Conservation (phyloP, 805 yeast species). For the Limtongia smithiae region DNA sequence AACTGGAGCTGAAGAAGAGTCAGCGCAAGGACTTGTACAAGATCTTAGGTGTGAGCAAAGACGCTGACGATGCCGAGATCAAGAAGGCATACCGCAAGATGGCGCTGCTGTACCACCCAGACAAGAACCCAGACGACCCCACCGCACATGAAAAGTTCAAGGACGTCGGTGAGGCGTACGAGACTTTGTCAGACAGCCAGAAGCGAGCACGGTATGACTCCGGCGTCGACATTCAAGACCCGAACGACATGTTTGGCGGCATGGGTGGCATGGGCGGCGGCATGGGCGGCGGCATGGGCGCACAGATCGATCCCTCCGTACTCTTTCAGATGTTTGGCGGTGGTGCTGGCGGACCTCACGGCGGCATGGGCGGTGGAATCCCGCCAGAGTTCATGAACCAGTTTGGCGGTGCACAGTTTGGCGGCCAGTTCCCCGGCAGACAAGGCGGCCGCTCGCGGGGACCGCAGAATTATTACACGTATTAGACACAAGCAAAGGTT, state of each 20-base stretch:
- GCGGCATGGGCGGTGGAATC: constrained; percentile 28
- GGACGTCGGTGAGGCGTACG: constrained; percentile 85
- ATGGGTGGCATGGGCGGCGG: constrained; percentile 45
- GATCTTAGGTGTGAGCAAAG: constrained; percentile 49
- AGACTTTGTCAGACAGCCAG: constrained; percentile 76
- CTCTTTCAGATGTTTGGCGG: constrained; percentile 43
- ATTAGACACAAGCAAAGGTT: constrained; percentile 1
- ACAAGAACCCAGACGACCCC: constrained; percentile 74
- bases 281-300: constrained; percentile 39
- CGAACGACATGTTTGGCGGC: constrained; percentile 57
- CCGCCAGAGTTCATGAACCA: constrained; percentile 20
- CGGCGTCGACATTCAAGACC: constrained; percentile 64
- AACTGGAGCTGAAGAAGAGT: constrained; percentile 41
- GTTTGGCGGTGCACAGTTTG: constrained; percentile 28
- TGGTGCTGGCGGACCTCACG: constrained; percentile 32
- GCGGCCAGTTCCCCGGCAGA: constrained; percentile 19
- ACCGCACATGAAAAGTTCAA: constrained; percentile 93
- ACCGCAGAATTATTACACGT: constrained; percentile 18
- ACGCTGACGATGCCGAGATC: constrained; percentile 55
- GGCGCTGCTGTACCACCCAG: constrained; percentile 80
- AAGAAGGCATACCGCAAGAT: constrained; percentile 74
- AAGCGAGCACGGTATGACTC: constrained; percentile 87
- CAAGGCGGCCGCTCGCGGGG: constrained; percentile 16
- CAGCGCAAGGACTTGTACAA: constrained; percentile 58
- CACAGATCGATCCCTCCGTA: constrained; percentile 43